Percentiles rank a stretch among this genome's conserved stretches.
Evolutionary conservation across 2,329 filamentous ascomycete genomes (phyloP).

Genomic region (Aureobasidium zeae): DNA sequence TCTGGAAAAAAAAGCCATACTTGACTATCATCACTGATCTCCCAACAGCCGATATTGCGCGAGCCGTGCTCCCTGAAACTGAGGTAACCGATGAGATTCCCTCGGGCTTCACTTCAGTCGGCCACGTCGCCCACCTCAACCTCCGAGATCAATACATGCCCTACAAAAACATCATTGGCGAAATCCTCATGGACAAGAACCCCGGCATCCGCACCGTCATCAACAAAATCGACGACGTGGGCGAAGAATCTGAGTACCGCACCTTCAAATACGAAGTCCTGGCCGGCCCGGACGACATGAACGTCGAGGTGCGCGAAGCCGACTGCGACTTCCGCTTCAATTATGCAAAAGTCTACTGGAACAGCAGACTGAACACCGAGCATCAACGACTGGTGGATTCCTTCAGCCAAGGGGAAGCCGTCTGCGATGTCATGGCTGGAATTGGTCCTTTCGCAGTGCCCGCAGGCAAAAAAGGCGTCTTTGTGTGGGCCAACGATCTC

Average conservation of each 20-base stretch:
- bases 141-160: conserved; percentile 72
- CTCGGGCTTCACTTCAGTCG: conserved; percentile 76
- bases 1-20: too few relatives aligned
- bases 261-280: conserved; percentile 92
- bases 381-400: conserved; percentile 68
- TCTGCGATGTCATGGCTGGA: conserved; percentile 95
- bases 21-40: conserved; percentile 30
- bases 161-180: conserved; percentile 76
- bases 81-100: conserved; percentile 73
- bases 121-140: conserved; percentile 85
- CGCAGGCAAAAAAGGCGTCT: conserved; percentile 78
- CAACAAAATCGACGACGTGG: conserved; percentile 88
- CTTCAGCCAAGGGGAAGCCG: conserved; percentile 76
- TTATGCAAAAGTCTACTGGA: conserved; percentile 97
- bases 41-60: conserved; percentile 59
- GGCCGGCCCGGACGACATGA: conserved; percentile 68
- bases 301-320: conserved; percentile 74
- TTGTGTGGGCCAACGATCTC: conserved; percentile 94
- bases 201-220: conserved; percentile 75
- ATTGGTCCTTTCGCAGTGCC: conserved; percentile 93
- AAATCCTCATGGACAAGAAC: conserved; percentile 87
- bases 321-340: conserved; percentile 85
- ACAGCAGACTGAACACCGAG: conserved; percentile 80
- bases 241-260: conserved; percentile 72
- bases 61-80: conserved; percentile 68